Conservation (phyloP, 805 yeast genomes). For the Aciculoconidium aculeatum region DNA sequence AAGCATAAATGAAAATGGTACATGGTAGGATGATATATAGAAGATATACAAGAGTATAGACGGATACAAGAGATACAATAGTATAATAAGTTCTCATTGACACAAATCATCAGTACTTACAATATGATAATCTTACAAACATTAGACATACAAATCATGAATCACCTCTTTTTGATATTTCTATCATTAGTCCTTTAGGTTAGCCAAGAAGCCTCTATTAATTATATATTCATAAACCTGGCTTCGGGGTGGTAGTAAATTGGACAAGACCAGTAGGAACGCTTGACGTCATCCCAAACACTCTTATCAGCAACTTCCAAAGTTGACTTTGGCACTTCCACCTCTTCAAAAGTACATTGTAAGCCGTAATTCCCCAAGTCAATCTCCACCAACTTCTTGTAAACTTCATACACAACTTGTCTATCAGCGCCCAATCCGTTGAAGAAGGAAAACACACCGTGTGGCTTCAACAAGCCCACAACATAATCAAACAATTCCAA, state of each 20-base stretch:
- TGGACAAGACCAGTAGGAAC: conserved; percentile 68
- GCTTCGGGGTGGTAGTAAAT: conserved; percentile 63
- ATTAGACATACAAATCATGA: no score
- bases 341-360: conserved; percentile 47
- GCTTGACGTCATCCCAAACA: conserved; percentile 57
- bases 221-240: conserved; percentile 39
- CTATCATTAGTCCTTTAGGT: no score
- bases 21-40: no score
- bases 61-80: no score
- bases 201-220: no score
- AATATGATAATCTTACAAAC: no score
- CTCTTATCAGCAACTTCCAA: conserved; percentile 30
- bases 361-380: conserved; percentile 80
- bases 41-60: no score
- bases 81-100: no score
- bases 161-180: no score
- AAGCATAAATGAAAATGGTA: no score
- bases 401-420: conserved; percentile 54
- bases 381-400: conserved; percentile 71
- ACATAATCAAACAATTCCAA: conserved; percentile 73
- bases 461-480: conserved; percentile 76
- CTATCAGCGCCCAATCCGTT: conserved; percentile 62
- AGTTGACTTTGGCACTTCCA: conserved; percentile 40
- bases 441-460: conserved; percentile 84
- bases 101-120: conserved; percentile 1